A percentile compares a stretch with the other conserved stretches of the same genome.
phyloP scores from a whole-genome alignment of 306 rosid genomes.

The Trichosanthes truncata region DNA sequence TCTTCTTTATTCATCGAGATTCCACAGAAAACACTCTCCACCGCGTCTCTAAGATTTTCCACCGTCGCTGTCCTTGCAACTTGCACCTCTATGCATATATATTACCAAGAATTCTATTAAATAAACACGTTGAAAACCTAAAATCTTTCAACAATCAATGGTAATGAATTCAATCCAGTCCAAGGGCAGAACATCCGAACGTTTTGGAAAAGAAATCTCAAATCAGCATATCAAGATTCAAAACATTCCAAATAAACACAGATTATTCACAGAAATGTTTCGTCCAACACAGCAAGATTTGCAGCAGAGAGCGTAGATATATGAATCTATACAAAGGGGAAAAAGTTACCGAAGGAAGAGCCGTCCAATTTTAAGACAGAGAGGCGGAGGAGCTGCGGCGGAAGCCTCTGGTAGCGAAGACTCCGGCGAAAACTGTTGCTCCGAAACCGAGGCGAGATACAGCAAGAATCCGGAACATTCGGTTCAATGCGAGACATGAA shows the following conservation, averaged over 20 bases:
- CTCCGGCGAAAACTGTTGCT: slow-evolving; percentile 13
- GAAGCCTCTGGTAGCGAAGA: slow-evolving; percentile 22
- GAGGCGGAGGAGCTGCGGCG: slow-evolving; percentile 29
- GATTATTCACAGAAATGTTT: not conserved
- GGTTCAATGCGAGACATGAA: slow-evolving; percentile 6
- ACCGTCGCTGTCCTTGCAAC: slow-evolving; percentile 30
- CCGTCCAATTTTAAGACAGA: slow-evolving; percentile 41
- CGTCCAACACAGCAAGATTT: not conserved
- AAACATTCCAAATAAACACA: not conserved
- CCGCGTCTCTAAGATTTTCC: slow-evolving; percentile 37
- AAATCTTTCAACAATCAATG: not conserved
- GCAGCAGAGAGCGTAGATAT: not conserved
- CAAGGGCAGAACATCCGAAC: not conserved
- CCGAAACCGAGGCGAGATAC: not conserved
- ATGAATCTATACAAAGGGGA: not conserved
- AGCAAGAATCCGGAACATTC: not conserved
- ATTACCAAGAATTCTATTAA: not conserved
- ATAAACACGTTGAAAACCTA: not conserved
- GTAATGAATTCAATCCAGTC: not conserved
- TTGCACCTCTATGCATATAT: slow-evolving; percentile 18
- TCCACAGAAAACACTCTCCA: slow-evolving; percentile 31
- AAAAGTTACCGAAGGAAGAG: slow-evolving; percentile 31
- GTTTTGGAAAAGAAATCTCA: not conserved
- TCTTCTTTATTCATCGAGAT: slow-evolving; percentile 12
- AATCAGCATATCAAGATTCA: not conserved